Percentiles rank a stretch among this genome's conserved stretches.
Evolutionary conservation across 352 stramenopile species (phyloP).

Genomic region (Globisporangium abappressorium): DNA sequence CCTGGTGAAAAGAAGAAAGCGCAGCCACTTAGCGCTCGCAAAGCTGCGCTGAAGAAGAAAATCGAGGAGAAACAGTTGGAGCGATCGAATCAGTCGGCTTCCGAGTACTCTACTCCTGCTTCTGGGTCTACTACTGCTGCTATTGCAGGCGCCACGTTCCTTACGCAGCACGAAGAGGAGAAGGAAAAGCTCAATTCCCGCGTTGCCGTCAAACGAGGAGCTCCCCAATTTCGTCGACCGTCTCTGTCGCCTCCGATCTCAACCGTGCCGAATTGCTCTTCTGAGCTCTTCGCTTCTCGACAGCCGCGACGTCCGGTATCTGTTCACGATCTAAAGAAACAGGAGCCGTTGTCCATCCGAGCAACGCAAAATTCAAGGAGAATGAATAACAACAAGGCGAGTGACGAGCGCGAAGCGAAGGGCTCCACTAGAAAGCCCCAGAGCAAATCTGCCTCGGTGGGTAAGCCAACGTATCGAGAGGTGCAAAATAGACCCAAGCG

Average conservation of each 20-base stretch:
- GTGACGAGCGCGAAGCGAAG: not conserved
- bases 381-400: not conserved
- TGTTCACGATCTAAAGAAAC: conserved; percentile 1
- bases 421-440: not conserved
- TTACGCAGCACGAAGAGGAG: conserved; percentile 43
- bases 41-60: conserved; percentile 43
- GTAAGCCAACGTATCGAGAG: not conserved
- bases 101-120: not conserved
- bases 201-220: conserved; percentile 2
- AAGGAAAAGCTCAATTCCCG: conserved; percentile 20
- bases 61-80: conserved; percentile 17
- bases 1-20: not conserved
- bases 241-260: not conserved
- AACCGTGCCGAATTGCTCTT: not conserved
- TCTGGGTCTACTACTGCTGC: not conserved
- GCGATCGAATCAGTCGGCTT: conserved; percentile 7
- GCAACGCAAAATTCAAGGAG: not conserved
- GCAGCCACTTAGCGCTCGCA: conserved; percentile 28
- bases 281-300: not conserved
- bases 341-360: not conserved
- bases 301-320: conserved; percentile 11
- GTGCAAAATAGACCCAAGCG: not conserved
- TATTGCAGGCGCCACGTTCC: conserved; percentile 25
- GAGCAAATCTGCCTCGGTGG: not conserved
- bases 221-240: not conserved